Evolutionary conservation across 805 yeast genomes (phyloP), one percentile per base, ranked within the genome.

Genomic region (Metschnikowia baotianmanensis): DNA sequence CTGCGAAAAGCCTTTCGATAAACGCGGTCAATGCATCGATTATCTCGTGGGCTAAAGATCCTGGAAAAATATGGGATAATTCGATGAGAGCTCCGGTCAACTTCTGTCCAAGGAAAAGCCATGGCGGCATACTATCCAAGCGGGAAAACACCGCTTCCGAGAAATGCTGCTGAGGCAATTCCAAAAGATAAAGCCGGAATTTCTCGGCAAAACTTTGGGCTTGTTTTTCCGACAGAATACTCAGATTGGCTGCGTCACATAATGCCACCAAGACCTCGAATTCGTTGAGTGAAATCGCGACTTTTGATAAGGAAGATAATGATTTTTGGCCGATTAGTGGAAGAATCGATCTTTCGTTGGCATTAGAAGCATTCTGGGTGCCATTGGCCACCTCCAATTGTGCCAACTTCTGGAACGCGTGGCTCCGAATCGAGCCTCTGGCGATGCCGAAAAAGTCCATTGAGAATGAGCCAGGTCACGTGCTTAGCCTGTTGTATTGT

Each of bases 201-300:
- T 74, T 71, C 8, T 65, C 56, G n/a, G 75, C 52, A 15, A 80
- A 53, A 20, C 69, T 42, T 4, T 59, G 54, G 11, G 77, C 79
- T 34, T 72, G 74, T 5, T 43, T 41, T 4, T 71, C 55, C 9
- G 70, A 62, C 20, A 65, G 65, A 11, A 36, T 24, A 6, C 12
- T 10, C 15, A 17, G 35, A 13, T 25, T 31, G 5, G 48, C 40
- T n/a, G 54, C 52, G 21, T 36, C 51, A 45, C 83, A 77, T 20
- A 83, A 59, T 0, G 87, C 84, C 32, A 75, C 49, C 43, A 82
- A 62, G 5, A 75, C 71, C 47, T 82, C 85, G 42, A 69, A 67
- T 54, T 80, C 84, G 42, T 72, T 75, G 28, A 68, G 60, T 2
- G 77, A 61, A 44, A 77, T 65, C 12, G 77, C 74, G 13, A 72